Evolutionary conservation across 805 yeast genomes (phyloP).

Genomic region (Starmerella ratchasimensis): DNA sequence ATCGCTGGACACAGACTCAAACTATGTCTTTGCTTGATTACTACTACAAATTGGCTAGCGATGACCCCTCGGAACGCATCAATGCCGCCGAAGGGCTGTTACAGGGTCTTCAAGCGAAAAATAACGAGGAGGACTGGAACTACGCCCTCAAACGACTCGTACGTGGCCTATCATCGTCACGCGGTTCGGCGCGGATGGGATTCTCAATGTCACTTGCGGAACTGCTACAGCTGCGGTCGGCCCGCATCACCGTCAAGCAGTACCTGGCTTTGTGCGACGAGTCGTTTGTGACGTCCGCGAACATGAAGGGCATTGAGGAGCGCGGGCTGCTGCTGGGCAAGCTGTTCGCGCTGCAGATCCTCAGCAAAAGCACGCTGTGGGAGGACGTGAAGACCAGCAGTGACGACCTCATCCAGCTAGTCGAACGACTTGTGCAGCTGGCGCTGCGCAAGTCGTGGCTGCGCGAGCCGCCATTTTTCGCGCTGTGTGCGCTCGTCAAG

Average conservation of each 20-base stretch:
- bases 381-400: slow-evolving; percentile 15
- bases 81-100: slow-evolving; percentile 55
- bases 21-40: slow-evolving; percentile 36
- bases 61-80: slow-evolving; percentile 56
- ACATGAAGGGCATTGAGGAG: slow-evolving; percentile 65
- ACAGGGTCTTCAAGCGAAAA: slow-evolving; percentile 37
- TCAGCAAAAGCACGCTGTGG: slow-evolving; percentile 41
- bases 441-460: slow-evolving; percentile 67
- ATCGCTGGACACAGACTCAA: too few relatives aligned
- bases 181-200: slow-evolving; percentile 77
- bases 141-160: slow-evolving; percentile 69
- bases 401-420: slow-evolving; percentile 31
- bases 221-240: slow-evolving; percentile 23
- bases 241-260: slow-evolving; percentile 29
- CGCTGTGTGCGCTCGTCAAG: slow-evolving; percentile 45
- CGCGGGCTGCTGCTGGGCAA: slow-evolving; percentile 70
- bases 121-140: slow-evolving; percentile 47
- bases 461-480: slow-evolving; percentile 64
- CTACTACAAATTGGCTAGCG: slow-evolving; percentile 66
- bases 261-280: slow-evolving; percentile 28
- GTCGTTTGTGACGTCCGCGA: slow-evolving; percentile 31
- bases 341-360: slow-evolving; percentile 68
- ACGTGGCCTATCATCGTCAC: slow-evolving; percentile 66
- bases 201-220: slow-evolving; percentile 81
- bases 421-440: slow-evolving; percentile 40